Conservation (phyloP, 148 eudicot species). For the Agrostemma githago region DNA sequence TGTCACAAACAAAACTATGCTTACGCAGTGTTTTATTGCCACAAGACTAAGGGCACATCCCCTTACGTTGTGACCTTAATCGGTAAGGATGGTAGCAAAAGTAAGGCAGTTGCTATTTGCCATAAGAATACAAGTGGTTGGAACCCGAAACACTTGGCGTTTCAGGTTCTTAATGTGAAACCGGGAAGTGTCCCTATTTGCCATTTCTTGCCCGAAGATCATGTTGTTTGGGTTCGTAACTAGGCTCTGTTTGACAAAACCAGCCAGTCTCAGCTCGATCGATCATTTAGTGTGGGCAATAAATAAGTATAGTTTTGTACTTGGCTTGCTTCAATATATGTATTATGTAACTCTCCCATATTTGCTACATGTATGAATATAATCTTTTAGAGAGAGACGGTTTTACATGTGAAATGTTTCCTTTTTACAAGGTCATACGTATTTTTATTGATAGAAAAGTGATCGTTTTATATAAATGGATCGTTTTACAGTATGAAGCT, state of each 20-base stretch:
- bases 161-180: constrained; percentile 54
- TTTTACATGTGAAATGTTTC: too few species aligned
- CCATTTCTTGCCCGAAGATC: constrained; percentile 70
- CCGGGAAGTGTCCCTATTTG: constrained; percentile 66
- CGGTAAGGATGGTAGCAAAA: constrained; percentile 37
- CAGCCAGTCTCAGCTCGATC: neutral
- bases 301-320: neutral
- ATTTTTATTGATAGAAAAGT: too few species aligned
- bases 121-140: constrained; percentile 60
- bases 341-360: neutral
- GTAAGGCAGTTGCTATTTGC: constrained; percentile 54
- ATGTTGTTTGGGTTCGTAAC: constrained; percentile 31
- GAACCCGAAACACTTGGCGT: constrained; percentile 79
- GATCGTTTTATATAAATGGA: too few species aligned
- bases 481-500: too few species aligned
- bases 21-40: constrained; percentile 74
- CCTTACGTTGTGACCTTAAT: constrained; percentile 44
- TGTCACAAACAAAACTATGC: constrained; percentile 63
- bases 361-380: neutral
- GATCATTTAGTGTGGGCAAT: neutral
- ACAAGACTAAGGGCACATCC: constrained; percentile 38
- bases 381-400: too few species aligned
- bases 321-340: neutral
- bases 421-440: too few species aligned
- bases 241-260: neutral